Conservation (phyloP, 495 filamentous ascomycete species). For the Lepraria neglecta region DNA sequence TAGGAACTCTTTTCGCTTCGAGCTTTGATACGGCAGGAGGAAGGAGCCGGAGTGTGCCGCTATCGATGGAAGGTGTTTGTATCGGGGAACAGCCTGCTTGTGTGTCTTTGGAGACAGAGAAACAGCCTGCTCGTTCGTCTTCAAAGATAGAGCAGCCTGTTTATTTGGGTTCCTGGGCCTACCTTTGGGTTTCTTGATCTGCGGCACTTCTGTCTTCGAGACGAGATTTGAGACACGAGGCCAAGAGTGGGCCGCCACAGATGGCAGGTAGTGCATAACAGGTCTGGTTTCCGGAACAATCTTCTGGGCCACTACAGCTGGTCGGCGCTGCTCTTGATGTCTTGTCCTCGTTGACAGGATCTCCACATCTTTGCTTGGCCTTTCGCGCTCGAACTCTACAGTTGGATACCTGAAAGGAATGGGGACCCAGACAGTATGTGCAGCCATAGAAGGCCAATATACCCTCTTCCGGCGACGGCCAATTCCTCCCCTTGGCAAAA, state of each 20-base stretch:
- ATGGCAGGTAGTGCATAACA: conserved; percentile 8
- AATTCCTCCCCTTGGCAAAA: not conserved
- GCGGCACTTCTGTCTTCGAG: not conserved
- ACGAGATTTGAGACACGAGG: conserved; percentile 1
- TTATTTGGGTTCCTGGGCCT: no score
- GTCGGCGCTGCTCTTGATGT: conserved; percentile 4
- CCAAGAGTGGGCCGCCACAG: conserved; percentile 15
- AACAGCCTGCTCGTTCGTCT: not conserved
- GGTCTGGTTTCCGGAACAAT: not conserved
- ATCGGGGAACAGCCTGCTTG: not conserved
- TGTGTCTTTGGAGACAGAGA: not conserved
- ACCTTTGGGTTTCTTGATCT: not conserved
- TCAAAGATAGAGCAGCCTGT: not conserved
- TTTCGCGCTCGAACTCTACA: not conserved
- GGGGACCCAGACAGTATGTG: conserved; percentile 21
- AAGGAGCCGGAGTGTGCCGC: conserved; percentile 10
- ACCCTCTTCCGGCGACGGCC: not conserved
- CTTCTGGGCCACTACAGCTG: not conserved
- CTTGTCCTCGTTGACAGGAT: not conserved
- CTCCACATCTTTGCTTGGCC: not conserved
- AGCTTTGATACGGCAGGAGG: not conserved
- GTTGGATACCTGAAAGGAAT: not conserved
- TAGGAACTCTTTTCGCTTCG: not conserved
- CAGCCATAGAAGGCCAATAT: conserved; percentile 25
- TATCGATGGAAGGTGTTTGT: not conserved